Conservation (phyloP, 176 grass and related monocot species). For the Juncus effusus region DNA sequence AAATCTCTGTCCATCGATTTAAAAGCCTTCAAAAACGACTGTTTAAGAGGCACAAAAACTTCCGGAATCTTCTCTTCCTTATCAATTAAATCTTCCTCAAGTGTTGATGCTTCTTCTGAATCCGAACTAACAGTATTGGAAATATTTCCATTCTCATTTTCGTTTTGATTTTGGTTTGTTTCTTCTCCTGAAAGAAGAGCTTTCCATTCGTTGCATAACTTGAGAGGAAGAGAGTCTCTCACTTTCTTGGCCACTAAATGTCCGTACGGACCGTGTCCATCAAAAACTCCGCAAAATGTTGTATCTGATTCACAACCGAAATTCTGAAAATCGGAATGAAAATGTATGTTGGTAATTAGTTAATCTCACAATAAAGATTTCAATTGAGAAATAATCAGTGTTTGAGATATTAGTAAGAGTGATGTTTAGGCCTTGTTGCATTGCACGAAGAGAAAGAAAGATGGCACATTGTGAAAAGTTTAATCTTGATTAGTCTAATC, state of each 20-base stretch:
- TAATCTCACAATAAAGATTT: too few relatives aligned
- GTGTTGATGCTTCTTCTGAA: constrained; percentile 59
- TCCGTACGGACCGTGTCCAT: constrained; percentile 92
- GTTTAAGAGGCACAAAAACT: constrained; percentile 77
- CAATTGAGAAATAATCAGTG: too few relatives aligned
- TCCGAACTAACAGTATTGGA: constrained; percentile 56
- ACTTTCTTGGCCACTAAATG: constrained; percentile 97
- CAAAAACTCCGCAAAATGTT: constrained; percentile 87
- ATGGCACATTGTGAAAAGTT: background rate
- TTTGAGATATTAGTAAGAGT: too few relatives aligned
- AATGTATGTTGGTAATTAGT: background rate
- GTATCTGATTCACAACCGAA: constrained; percentile 51
- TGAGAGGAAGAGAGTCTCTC: constrained; percentile 94
- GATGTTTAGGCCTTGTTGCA: too few relatives aligned
- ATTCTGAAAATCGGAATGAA: constrained; percentile 48
- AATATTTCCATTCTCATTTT: constrained; percentile 58
- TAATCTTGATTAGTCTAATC: background rate
- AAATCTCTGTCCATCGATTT: constrained; percentile 95
- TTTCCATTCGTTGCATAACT: constrained; percentile 60
- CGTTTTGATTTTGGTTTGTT: constrained; percentile 26
- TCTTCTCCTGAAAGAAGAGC: constrained; percentile 9
- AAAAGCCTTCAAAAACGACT: constrained; percentile 90
- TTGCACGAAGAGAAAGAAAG: constrained; percentile 6
- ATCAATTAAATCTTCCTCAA: constrained; percentile 34
- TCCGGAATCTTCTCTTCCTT: constrained; percentile 65